These are phyloP conservation scores for Venturia pyrina DNA, from an alignment of 2,329 filamentous ascomycete genomes.

Conservation along the genomic window DNA sequence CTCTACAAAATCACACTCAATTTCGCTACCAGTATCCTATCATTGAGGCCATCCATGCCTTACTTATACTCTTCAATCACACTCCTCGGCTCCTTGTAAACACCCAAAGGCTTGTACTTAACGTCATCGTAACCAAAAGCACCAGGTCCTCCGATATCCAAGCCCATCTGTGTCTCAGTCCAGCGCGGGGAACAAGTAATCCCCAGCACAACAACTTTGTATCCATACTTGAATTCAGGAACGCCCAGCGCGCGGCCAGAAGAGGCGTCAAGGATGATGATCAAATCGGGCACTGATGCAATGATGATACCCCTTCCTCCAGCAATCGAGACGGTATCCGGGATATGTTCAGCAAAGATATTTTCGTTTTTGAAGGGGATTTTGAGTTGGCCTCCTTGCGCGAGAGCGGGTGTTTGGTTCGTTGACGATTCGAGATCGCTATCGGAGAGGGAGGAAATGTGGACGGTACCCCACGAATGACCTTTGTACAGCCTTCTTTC, in stretches of 20 bases:
- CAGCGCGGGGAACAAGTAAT: conserved; percentile 46
- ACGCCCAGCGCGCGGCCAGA: conserved; percentile 42
- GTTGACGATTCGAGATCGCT: conserved; percentile 21
- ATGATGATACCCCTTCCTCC: conserved; percentile 30
- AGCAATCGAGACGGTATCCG: conserved; percentile 16
- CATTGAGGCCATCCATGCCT: no score
- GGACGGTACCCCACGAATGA: conserved; percentile 50
- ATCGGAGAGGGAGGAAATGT: conserved; percentile 31
- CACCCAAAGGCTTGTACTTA: conserved; percentile 41
- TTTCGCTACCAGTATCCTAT: no score
- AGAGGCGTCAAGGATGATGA: conserved; percentile 38
- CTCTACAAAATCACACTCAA: no score
- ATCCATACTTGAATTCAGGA: conserved; percentile 45
- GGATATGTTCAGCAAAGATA: conserved; percentile 43
- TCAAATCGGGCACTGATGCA: conserved; percentile 41
- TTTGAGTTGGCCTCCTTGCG: conserved; percentile 40
- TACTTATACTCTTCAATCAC: conserved; percentile 41
- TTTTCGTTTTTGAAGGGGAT: conserved; percentile 70
- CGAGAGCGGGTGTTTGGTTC: conserved; percentile 23
- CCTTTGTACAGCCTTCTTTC: conserved; percentile 47
- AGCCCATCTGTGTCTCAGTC: conserved; percentile 38
- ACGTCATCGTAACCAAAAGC: conserved; percentile 38
- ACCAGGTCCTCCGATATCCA: conserved; percentile 41
- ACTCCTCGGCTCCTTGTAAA: conserved; percentile 43
- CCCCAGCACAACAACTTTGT: conserved; percentile 42